Conservation (phyloP, 768 basidiomycete species). For the Russula brevipes region DNA sequence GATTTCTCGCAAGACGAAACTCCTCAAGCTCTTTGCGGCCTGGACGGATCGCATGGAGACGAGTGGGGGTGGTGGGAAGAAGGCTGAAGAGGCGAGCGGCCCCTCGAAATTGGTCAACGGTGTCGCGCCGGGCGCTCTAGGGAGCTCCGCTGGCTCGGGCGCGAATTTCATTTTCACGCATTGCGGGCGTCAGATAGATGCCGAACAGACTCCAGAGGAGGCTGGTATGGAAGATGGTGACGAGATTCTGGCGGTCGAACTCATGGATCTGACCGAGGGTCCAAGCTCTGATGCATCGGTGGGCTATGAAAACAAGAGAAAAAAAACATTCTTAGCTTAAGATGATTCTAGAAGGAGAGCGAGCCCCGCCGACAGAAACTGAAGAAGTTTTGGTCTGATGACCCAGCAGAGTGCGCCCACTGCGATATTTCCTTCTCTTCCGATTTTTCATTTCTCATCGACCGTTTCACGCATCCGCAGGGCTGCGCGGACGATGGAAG, state of each 20-base stretch:
- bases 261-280: constrained; percentile 83
- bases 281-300: constrained; percentile 60
- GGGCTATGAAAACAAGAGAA: background rate
- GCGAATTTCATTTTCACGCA: constrained; percentile 86
- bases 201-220: constrained; percentile 82
- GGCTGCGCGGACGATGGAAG: constrained; percentile 68
- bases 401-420: constrained; percentile 61
- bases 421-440: background rate
- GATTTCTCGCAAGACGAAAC: constrained; percentile 84
- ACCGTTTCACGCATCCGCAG: constrained; percentile 34
- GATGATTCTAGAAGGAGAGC: constrained; percentile 51
- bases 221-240: constrained; percentile 84
- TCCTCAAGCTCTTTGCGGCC: constrained; percentile 75
- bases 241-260: constrained; percentile 82
- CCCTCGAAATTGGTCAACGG: constrained; percentile 20
- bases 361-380: constrained; percentile 49
- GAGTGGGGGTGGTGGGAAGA: constrained; percentile 26
- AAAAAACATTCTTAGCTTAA: background rate
- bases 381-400: constrained; percentile 76
- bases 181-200: constrained; percentile 71
- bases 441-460: background rate
- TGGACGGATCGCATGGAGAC: constrained; percentile 87
- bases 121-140: constrained; percentile 10
- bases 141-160: constrained; percentile 34
- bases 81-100: constrained; percentile 38